Evolutionary conservation across 345 rosid genomes (phyloP).

Genomic region (Lepidium africanum): DNA sequence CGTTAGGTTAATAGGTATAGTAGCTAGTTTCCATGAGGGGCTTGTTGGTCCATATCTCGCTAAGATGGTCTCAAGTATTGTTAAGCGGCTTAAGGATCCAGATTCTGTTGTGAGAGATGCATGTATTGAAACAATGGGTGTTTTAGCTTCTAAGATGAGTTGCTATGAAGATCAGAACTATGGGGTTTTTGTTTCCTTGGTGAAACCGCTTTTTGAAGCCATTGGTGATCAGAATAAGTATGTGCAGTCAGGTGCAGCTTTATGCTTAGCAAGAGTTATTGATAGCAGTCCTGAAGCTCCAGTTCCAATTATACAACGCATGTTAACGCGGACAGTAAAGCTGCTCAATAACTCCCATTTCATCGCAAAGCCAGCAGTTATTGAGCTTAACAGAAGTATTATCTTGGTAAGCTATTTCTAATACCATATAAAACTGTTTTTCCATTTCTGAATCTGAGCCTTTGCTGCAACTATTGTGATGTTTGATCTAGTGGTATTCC

Average conservation of each 20-base stretch:
- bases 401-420: conserved; percentile 44
- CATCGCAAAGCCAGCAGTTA: conserved; percentile 73
- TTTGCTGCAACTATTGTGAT: not conserved
- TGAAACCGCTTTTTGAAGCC: conserved; percentile 85
- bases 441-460: not conserved
- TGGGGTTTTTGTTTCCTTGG: conserved; percentile 53
- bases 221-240: conserved; percentile 88
- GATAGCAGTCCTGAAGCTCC: conserved; percentile 62
- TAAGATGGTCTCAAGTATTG: conserved; percentile 70
- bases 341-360: conserved; percentile 80
- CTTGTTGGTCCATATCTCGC: conserved; percentile 43
- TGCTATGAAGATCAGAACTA: conserved; percentile 31
- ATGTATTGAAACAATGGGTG: conserved; percentile 68
- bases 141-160: conserved; percentile 56
- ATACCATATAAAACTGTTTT: not conserved
- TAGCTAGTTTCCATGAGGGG: conserved; percentile 47
- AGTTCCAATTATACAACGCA: conserved; percentile 55
- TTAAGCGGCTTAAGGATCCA: conserved; percentile 83
- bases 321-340: conserved; percentile 61
- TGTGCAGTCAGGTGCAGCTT: conserved; percentile 75
- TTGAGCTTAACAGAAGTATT: conserved; percentile 72
- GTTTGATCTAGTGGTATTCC: not conserved
- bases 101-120: conserved; percentile 87
- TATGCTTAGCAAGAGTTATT: conserved; percentile 77
- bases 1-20: conserved; percentile 51